phyloP scores from a whole-genome alignment of 768 basidiomycete species.

The Mycena indigotica region DNA sequence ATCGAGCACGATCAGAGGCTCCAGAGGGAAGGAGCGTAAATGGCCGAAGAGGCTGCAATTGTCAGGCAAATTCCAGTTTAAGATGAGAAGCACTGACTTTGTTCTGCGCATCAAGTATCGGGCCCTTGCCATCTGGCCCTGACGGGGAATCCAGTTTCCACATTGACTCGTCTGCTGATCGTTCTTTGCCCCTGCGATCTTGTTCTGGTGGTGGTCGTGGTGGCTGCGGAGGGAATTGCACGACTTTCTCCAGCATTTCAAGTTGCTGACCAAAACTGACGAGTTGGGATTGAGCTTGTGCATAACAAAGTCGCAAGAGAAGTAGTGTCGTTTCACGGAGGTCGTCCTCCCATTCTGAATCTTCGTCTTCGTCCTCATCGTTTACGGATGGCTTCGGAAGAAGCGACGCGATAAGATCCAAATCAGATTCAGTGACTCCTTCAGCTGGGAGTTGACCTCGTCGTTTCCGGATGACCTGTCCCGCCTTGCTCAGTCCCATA shows the following conservation, averaged over 20 bases:
- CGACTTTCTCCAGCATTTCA: conserved; percentile 62
- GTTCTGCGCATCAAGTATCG: conserved; percentile 73
- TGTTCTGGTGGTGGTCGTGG: conserved; percentile 30
- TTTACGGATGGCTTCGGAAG: conserved; percentile 41
- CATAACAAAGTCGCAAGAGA: conserved; percentile 73
- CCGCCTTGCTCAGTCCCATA: neutral
- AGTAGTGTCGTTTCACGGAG: conserved; percentile 68
- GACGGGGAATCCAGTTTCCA: conserved; percentile 75
- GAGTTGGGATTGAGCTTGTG: conserved; percentile 67
- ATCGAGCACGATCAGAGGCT: conserved; percentile 63
- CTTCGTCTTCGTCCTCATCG: conserved; percentile 48
- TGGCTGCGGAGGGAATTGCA: conserved; percentile 38
- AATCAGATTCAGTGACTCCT: conserved; percentile 46
- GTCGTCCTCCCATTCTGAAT: conserved; percentile 63
- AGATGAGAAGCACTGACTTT: conserved; percentile 51
- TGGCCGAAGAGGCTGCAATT: conserved; percentile 74
- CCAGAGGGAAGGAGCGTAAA: conserved; percentile 89
- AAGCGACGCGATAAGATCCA: conserved; percentile 66
- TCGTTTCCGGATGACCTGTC: conserved; percentile 58
- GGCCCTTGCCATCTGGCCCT: conserved; percentile 54
- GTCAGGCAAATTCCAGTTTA: conserved; percentile 2
- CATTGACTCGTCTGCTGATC: conserved; percentile 50
- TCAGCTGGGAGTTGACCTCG: conserved; percentile 42
- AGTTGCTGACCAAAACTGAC: conserved; percentile 73
- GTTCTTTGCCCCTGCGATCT: conserved; percentile 41